Evolutionary conservation across 2,329 filamentous ascomycete species (phyloP).

Genomic region (Hirsutella thompsonii): DNA sequence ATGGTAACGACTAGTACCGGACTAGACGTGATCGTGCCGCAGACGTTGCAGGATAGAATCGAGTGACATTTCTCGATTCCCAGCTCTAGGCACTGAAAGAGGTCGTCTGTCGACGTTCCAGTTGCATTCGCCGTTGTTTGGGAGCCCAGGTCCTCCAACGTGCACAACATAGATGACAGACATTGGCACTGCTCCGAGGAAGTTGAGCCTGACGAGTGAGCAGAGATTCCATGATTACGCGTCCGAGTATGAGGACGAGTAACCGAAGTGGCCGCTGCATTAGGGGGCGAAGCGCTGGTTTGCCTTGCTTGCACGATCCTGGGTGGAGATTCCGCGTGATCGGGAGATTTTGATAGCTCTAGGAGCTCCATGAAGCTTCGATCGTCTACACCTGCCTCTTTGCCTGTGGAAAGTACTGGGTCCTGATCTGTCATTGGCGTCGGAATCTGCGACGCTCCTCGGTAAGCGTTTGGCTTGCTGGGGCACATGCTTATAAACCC

Average conservation of each 20-base stretch:
- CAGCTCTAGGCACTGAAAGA: not conserved
- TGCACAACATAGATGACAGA: not conserved
- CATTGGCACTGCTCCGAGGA: not conserved
- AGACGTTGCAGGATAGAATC: not conserved
- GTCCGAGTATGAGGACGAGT: not conserved
- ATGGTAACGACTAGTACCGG: not conserved
- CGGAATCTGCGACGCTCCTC: not conserved
- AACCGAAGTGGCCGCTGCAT: not conserved
- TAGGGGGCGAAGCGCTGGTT: not conserved
- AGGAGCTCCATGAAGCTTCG: not conserved
- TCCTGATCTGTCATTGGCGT: not conserved
- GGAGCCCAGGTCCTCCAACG: not conserved
- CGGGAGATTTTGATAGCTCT: not conserved
- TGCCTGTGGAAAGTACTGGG: not conserved
- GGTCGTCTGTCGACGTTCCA: not conserved
- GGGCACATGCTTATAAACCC: not conserved
- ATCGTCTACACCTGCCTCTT: not conserved
- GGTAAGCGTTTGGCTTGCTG: not conserved
- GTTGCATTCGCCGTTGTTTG: not conserved
- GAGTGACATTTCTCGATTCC: not conserved
- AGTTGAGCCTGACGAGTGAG: not conserved
- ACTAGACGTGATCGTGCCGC: not conserved
- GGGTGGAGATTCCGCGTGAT: not conserved
- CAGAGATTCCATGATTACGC: not conserved
- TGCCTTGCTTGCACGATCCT: not conserved